phyloP scores from a whole-genome alignment of 176 grass and related monocot genomes.

The Rhipidocladum racemiflorum region DNA sequence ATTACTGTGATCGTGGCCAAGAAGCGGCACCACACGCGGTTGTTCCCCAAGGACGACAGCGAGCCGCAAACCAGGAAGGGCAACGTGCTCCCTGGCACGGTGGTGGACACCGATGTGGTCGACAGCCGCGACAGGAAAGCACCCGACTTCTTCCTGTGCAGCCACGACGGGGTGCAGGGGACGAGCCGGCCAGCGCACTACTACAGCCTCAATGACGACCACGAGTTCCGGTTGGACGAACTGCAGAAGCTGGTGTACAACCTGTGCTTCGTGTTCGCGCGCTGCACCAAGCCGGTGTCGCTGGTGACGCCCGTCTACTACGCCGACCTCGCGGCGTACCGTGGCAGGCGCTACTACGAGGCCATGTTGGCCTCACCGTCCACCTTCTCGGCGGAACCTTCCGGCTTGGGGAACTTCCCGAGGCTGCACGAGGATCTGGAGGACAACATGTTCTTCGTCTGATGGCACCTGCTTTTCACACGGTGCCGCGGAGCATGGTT shows the following conservation, averaged over 20 bases:
- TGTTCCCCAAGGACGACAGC: conserved; percentile 36
- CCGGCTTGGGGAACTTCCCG: neutral
- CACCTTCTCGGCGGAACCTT: neutral
- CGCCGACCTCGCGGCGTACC: conserved; percentile 55
- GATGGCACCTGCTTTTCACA: neutral
- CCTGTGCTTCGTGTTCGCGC: conserved; percentile 56
- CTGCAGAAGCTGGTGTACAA: conserved; percentile 56
- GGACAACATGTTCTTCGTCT: conserved; percentile 56
- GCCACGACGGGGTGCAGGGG: conserved; percentile 49
- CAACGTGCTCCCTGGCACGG: conserved; percentile 55
- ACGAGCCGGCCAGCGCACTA: conserved; percentile 66
- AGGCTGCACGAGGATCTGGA: conserved; percentile 36
- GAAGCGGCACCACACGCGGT: conserved; percentile 55
- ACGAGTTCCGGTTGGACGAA: conserved; percentile 40
- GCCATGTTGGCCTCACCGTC: neutral
- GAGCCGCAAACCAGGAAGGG: conserved; percentile 1
- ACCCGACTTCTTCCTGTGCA: conserved; percentile 65
- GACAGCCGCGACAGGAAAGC: too few relatives aligned
- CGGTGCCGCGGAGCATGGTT: neutral
- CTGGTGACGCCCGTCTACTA: conserved; percentile 58
- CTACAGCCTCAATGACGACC: conserved; percentile 44
- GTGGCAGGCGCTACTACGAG: conserved; percentile 55
- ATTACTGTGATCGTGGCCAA: conserved; percentile 59
- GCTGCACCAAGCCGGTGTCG: conserved; percentile 65
- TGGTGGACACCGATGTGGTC: conserved; percentile 51